phyloP scores from a whole-genome alignment of 129 eudicot genomes.

The Silybum marianum region DNA sequence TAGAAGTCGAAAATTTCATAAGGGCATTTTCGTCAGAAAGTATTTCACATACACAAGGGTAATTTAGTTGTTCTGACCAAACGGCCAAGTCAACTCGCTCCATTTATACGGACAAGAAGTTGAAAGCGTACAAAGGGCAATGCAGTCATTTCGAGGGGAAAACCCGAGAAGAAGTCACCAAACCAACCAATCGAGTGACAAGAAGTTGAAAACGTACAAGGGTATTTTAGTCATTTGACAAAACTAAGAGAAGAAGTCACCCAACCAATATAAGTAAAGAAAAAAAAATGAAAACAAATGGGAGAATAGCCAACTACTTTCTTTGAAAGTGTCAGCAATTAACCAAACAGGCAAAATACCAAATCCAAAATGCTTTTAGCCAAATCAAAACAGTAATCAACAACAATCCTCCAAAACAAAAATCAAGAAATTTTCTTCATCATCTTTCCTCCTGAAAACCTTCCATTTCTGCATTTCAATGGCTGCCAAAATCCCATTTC shows the following conservation, averaged over 20 bases:
- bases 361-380: conserved; percentile 33
- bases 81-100: not conserved
- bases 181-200: not conserved
- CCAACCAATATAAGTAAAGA: conserved; percentile 22
- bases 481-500: conserved; percentile 24
- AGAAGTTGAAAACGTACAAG: conserved; percentile 8
- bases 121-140: not conserved
- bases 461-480: conserved; percentile 22
- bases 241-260: not conserved
- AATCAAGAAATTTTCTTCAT: conserved; percentile 19
- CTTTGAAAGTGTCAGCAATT: conserved; percentile 34
- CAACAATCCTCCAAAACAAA: conserved; percentile 9
- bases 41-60: too few species aligned
- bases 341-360: conserved; percentile 27
- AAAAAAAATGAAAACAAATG: conserved; percentile 13
- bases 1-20: not conserved
- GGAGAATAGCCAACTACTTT: conserved; percentile 38
- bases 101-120: not conserved
- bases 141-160: not conserved
- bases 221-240: conserved; percentile 21
- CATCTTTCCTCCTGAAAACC: conserved; percentile 23
- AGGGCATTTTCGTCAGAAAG: not conserved
- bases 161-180: not conserved
- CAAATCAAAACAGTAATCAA: conserved; percentile 28
- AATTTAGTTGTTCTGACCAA: not conserved